These are phyloP conservation scores for Hortiboletus flavorubellus DNA, from an alignment of 768 basidiomycete genomes.

Conservation along the genomic window DNA sequence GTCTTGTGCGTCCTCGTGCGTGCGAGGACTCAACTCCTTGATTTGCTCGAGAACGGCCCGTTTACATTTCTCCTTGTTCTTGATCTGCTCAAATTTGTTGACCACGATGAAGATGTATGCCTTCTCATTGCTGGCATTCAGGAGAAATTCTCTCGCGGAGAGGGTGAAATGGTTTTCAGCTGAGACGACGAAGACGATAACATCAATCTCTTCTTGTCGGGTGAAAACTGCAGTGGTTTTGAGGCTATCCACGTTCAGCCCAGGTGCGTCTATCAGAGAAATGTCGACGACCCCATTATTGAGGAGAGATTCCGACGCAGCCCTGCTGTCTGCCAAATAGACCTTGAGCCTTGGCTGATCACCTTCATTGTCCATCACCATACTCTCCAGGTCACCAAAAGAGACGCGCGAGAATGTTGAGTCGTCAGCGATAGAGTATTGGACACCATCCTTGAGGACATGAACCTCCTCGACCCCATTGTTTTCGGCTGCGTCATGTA, in stretches of 20 bases:
- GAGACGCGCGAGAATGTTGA: constrained; percentile 70
- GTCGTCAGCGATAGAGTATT: constrained; percentile 68
- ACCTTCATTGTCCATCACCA: constrained; percentile 60
- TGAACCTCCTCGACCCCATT: constrained; percentile 82
- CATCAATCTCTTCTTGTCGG: constrained; percentile 97
- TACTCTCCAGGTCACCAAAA: constrained; percentile 70
- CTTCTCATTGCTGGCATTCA: constrained; percentile 92
- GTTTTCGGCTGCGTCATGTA: constrained; percentile 86
- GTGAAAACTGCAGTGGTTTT: constrained; percentile 95
- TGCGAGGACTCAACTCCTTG: constrained; percentile 86
- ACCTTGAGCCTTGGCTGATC: constrained; percentile 75
- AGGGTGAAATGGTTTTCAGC: constrained; percentile 99
- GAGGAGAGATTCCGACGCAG: constrained; percentile 77
- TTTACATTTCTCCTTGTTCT: constrained; percentile 91
- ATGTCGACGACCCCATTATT: constrained; percentile 97
- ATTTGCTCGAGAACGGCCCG: constrained; percentile 91
- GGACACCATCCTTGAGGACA: constrained; percentile 61
- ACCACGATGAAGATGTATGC: constrained; percentile 98
- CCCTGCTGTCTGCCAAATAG: constrained; percentile 80
- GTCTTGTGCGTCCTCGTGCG: constrained; percentile 86
- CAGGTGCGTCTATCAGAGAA: constrained; percentile 97
- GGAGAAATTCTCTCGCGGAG: constrained; percentile 91
- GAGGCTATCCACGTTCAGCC: constrained; percentile 91
- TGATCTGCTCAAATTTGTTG: constrained; percentile 95
- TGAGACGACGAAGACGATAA: constrained; percentile 96